Evolutionary conservation across 371 early-diverging fungal genomes (phyloP), one percentile per base, ranked within the genome.

Genomic region (Haplosporangium sp.): DNA sequence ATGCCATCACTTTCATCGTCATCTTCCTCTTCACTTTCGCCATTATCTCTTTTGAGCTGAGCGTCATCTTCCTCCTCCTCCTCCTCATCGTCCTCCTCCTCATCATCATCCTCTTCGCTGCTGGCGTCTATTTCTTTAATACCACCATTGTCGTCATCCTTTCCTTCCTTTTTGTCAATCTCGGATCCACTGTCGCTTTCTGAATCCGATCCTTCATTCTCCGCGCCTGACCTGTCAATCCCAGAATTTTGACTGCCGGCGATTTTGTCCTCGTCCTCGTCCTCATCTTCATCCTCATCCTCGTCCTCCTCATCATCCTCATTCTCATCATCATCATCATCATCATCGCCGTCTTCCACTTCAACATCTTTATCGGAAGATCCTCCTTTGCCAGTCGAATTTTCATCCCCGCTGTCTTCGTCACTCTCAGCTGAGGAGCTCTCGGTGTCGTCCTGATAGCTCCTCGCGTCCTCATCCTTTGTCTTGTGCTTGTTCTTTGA

Each of bases 221-320:
- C 29, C 29, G 29, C 2, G 4, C 4, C 29, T 29, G 29, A 29
- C 29, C 4, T 29, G 29, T 29, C 29, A 29, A 29, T 29, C 29
- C 29, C 29, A 4, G 29, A 29, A 29, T 29, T 29, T 29, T 29
- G 29, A 4, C 29, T 29, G 29, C 29, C 29, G 29, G 4, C 29
- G 29, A 29, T 29, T 29, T 29, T 29, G 4, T 29, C 29, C 29
- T 29, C 46, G n/a, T 46, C 46, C 46, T 50, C 50, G 0, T 50
- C 50, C 0, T 50, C 50, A 6, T 70, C 56, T 1, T 61, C 69
- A 13, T 67, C 59, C 6, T 60, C 62, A 1, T 60, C 70, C 52
- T 79, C 81, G 23, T 55, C 57, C 57, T 79, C 73, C n/a, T 71
- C 43, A 3, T 54, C 18, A 8, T 81, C 74, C 3, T 81, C 77